Evolutionary conservation across 768 basidiomycete genomes (phyloP).

Genomic region (Lanmaoa rubissima): DNA sequence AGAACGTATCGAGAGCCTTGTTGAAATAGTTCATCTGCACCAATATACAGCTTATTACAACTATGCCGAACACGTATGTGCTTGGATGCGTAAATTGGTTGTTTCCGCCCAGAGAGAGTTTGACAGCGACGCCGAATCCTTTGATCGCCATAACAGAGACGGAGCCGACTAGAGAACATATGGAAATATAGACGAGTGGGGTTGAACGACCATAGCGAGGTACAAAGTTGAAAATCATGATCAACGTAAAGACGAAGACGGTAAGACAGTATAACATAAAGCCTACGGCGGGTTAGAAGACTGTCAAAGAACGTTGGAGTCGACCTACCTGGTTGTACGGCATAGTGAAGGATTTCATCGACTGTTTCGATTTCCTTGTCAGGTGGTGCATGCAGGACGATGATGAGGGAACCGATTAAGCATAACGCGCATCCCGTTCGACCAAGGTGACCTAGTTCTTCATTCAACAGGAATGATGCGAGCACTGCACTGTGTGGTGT

Average conservation of each 20-base stretch:
- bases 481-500: conserved; percentile 71
- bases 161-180: conserved; percentile 94
- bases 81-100: conserved; percentile 94
- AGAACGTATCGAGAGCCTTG: conserved; percentile 95
- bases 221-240: conserved; percentile 85
- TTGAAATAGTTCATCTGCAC: conserved; percentile 98
- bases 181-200: conserved; percentile 91
- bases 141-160: conserved; percentile 99
- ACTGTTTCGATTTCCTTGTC: conserved; percentile 93
- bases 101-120: conserved; percentile 87
- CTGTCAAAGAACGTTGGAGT: neutral
- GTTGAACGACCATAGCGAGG: conserved; percentile 86
- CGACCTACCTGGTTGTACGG: conserved; percentile 82
- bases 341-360: conserved; percentile 89
- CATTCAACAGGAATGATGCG: conserved; percentile 88
- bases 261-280: conserved; percentile 90
- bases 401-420: conserved; percentile 85
- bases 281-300: conserved; percentile 45
- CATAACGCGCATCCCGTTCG: conserved; percentile 83
- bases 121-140: conserved; percentile 95
- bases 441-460: conserved; percentile 92
- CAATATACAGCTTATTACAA: conserved; percentile 80
- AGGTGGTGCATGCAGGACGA: conserved; percentile 94
- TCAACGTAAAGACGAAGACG: conserved; percentile 73
- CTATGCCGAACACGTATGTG: conserved; percentile 93